Percentiles rank a stretch among this genome's conserved stretches.
Conservation (phyloP, 2,329 filamentous ascomycete species). For the Colletotrichum karsti region DNA sequence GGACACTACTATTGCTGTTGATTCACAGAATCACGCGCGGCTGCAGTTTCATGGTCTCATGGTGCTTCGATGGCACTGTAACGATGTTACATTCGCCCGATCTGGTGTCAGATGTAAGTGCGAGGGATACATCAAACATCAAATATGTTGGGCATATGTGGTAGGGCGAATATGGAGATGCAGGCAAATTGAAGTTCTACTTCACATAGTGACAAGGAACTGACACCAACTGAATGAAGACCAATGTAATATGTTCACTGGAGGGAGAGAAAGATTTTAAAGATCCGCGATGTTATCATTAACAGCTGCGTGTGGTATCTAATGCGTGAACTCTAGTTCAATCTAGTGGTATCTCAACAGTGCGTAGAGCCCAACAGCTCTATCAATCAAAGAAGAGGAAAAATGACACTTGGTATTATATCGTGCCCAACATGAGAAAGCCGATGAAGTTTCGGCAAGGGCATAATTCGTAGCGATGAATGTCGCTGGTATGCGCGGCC, state of each 20-base stretch:
- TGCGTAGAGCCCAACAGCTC: not conserved
- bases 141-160: too few relatives aligned
- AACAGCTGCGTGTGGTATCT: conserved; percentile 26
- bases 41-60: not conserved
- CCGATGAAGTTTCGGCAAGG: not conserved
- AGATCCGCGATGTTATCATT: not conserved
- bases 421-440: conserved; percentile 6
- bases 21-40: not conserved
- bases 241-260: too few relatives aligned
- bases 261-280: not conserved
- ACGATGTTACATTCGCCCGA: too few relatives aligned
- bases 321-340: conserved; percentile 22
- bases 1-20: not conserved
- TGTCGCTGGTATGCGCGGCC: not conserved
- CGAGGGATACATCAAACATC: too few relatives aligned
- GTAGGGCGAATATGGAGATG: too few relatives aligned
- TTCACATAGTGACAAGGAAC: too few relatives aligned
- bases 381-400: conserved; percentile 2
- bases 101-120: too few relatives aligned
- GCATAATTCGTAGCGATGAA: conserved; percentile 23
- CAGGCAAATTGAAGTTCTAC: too few relatives aligned
- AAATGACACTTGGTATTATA: conserved; percentile 5
- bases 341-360: conserved; percentile 28
- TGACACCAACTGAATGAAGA: too few relatives aligned
- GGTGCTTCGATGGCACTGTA: too few relatives aligned